These are phyloP conservation scores for Aspergillus proliferans DNA, from an alignment of 2,329 filamentous ascomycete genomes.

Conservation along the genomic window DNA sequence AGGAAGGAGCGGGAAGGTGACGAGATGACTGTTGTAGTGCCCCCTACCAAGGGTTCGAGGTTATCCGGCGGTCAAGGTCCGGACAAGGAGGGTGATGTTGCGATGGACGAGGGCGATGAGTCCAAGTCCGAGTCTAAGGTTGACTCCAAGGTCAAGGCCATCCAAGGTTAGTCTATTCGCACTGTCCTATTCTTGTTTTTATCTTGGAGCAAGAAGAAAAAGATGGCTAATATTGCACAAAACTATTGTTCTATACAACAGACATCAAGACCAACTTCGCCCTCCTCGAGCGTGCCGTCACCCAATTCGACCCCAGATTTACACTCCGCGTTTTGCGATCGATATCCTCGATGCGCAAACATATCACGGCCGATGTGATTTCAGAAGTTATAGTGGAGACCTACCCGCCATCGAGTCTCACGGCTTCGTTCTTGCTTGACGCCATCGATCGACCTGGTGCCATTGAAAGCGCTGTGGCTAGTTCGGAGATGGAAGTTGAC, in stretches of 20 bases:
- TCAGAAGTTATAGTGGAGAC: slow-evolving; percentile 74
- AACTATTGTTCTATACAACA: slow-evolving; percentile 32
- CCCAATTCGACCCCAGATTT: slow-evolving; percentile 90
- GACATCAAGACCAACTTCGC: slow-evolving; percentile 94
- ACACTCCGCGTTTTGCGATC: slow-evolving; percentile 88
- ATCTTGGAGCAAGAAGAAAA: neutral
- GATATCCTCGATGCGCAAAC: slow-evolving; percentile 92
- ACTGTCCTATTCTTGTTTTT: neutral
- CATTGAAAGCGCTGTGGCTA: slow-evolving; percentile 53
- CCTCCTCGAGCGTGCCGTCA: slow-evolving; percentile 83
- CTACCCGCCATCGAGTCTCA: slow-evolving; percentile 62
- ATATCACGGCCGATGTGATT: slow-evolving; percentile 74
- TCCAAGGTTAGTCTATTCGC: slow-evolving; percentile 35
- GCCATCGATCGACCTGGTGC: slow-evolving; percentile 63
- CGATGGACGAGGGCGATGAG: slow-evolving; percentile 56
- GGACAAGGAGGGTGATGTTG: slow-evolving; percentile 63
- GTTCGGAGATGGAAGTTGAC: slow-evolving; percentile 69
- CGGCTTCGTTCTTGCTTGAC: slow-evolving; percentile 63
- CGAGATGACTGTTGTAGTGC: slow-evolving; percentile 73
- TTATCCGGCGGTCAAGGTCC: slow-evolving; percentile 51
- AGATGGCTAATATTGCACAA: slow-evolving; percentile 4
- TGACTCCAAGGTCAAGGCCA: slow-evolving; percentile 46
- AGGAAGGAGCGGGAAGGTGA: slow-evolving; percentile 65
- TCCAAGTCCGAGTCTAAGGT: slow-evolving; percentile 40
- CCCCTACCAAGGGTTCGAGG: slow-evolving; percentile 61